Conservation (phyloP, 176 grass and related monocot species). For the Paspalum vaginatum region DNA sequence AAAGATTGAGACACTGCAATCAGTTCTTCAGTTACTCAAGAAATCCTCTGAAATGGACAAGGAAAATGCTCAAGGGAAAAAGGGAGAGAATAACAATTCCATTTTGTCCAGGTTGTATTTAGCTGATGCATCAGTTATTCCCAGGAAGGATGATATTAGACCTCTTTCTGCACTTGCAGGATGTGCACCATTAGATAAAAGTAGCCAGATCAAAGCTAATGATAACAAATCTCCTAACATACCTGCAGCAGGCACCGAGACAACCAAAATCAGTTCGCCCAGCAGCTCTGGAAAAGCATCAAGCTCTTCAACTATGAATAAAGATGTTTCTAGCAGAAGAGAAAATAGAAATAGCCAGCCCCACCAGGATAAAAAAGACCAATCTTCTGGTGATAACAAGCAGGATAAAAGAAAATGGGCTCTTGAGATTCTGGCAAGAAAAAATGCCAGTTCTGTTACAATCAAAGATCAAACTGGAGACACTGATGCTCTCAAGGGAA, state of each 20-base stretch:
- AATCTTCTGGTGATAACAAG: constrained; percentile 53
- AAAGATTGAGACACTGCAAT: constrained; percentile 88
- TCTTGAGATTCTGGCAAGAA: constrained; percentile 91
- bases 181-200: constrained; percentile 38
- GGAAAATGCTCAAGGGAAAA: constrained; percentile 59
- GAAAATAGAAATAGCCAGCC: constrained; percentile 49
- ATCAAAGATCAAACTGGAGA: constrained; percentile 68
- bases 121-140: constrained; percentile 96
- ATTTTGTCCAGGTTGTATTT: constrained; percentile 96
- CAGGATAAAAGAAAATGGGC: constrained; percentile 95
- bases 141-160: constrained; percentile 88
- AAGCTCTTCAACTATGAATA: constrained; percentile 38
- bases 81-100: constrained; percentile 48
- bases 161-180: constrained; percentile 65
- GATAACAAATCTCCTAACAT: constrained; percentile 42
- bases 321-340: constrained; percentile 40
- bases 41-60: constrained; percentile 60
- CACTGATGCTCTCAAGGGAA: constrained; percentile 59
- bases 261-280: constrained; percentile 42
- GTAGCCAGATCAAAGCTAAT: constrained; percentile 36
- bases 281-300: constrained; percentile 39
- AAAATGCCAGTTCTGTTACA: constrained; percentile 65
- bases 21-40: constrained; percentile 87
- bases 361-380: constrained; percentile 47
- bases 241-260: constrained; percentile 39